Base-by-base conservation (phyloP, 2,329 filamentous ascomycete species). In the Pseudogymnoascus sp. region DNA sequence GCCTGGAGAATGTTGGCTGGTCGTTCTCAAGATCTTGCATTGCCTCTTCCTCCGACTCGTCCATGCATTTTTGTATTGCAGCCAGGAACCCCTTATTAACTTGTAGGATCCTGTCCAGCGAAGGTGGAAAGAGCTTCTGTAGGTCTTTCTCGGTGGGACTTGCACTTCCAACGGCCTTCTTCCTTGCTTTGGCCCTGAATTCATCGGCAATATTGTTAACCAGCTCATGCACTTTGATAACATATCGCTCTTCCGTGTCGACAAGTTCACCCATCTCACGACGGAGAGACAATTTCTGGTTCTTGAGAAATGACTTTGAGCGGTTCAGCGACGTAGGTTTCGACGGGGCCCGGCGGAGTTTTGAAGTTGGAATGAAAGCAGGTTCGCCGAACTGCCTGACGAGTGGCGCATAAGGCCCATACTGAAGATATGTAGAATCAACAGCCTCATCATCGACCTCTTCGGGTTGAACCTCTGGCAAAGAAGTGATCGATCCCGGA, bases 231-330 rank as follows among this genome's bases (percentile, higher is more conserved):
- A 99, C 77, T 75, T 97, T 97, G 70, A 84, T 82, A 44, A 99
- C 91, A 75, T 97, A 99, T 74, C 91, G 88, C 73, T 95, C 91
- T 74, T 99, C 95, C 0, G 95, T 99, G 71, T 96, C 90, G 35
- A 97, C 85, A 65, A 97, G 78, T 74, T 99, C 95, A 65, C 85
- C 87, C 81, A 99, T 87, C 74, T 96, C 93, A 75, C 93, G 88
- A 42, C 93, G 86, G 68, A 97, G 78, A 62, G 89, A 89, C 68
- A 92, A 83, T 72, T 96, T 96, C 72, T 97, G 91, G 64, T 89
- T 86, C 69, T 86, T 87, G 36, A 87, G 83, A 71, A 97, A 96
- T 0, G 87, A 84, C 69, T 87, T 89, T 69, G 85, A 90, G 68
- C 89, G 83, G 73, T 90, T 95, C 59, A 95, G 78, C 38, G 90